Base-by-base conservation (phyloP, 371 early-diverging fungal genomes). In the Lichtheimia corymbifera region DNA sequence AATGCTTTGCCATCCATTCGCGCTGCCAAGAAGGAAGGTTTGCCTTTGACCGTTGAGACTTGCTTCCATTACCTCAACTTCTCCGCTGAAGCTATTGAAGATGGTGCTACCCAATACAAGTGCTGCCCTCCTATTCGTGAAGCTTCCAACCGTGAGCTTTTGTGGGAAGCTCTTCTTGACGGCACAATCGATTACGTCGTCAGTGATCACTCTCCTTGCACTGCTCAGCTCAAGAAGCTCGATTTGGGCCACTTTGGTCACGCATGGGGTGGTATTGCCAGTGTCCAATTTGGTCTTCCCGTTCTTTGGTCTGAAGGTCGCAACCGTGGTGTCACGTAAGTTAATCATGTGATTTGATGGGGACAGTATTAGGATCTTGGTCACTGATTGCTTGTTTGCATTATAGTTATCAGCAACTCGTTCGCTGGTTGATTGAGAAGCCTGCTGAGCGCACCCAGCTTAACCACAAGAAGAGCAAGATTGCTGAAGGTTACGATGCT, bases 41-140 rank as follows among this genome's bases (percentile, higher is more conserved):
- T 88, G 55, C 86, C 83, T 5, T 68, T 92, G 63, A 91, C 92
- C 0, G 90, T 91, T 18, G 92, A 92, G 73, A 92, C 92, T 0
- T 91, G 91, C 74, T 91, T 88, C 73, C 92, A 92, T 59, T 92
- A 92, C 63, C 77, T 92, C 55, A 81, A 86, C 53, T 79, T 92
- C 52, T 77, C 69, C 52, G 74, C 92, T 6, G 91, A 91, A 69
- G 69, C 69, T n/a, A 86, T 92, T 24, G 87, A 88, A 20, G 76
- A 82, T 47, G 86, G 90, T 55, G 88, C 88, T 18, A 92, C 92
- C 27, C 86, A 91, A 67, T 92, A 82, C 84, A 92, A 92, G 73
- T 92, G 92, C 75, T 91, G 91, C 68, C 92, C 92, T 53, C 92
- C 92, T n/a, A 91, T 92, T 67, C 89, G 92, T 67, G 83, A 86